phyloP scores from a whole-genome alignment of 2,329 filamentous ascomycete genomes.

The Podosphaera xanthii region DNA sequence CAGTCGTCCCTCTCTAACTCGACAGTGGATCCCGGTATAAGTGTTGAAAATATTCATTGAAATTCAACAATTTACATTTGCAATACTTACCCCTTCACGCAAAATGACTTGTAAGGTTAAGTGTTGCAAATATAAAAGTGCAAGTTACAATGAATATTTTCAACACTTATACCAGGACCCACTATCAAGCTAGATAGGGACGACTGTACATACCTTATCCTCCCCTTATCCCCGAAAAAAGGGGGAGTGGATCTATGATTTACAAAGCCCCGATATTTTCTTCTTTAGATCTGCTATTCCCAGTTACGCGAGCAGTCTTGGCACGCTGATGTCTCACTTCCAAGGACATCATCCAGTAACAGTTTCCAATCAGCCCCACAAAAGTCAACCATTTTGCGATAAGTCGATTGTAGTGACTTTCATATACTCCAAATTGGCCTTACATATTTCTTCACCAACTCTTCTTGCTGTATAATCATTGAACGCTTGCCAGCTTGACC shows the following conservation, averaged over 20 bases:
- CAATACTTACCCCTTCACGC: too few relatives aligned
- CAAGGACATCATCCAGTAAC: background rate
- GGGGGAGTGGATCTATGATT: background rate
- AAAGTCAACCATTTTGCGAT: background rate
- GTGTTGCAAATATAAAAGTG: too few relatives aligned
- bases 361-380: background rate
- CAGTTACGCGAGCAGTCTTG: background rate
- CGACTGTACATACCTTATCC: background rate
- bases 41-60: too few relatives aligned
- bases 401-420: background rate
- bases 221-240: background rate
- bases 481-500: constrained; percentile 9
- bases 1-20: too few relatives aligned
- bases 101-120: too few relatives aligned
- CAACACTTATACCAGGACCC: too few relatives aligned
- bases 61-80: too few relatives aligned
- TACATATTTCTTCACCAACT: background rate
- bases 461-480: constrained; percentile 3
- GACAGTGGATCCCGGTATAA: too few relatives aligned
- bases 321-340: background rate
- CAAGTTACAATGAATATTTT: too few relatives aligned
- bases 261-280: background rate
- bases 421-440: background rate
- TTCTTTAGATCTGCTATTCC: background rate
- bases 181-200: too few relatives aligned